Evolutionary conservation across 2,329 filamentous ascomycete genomes (phyloP).

Genomic region (Microcyclosporella mali): DNA sequence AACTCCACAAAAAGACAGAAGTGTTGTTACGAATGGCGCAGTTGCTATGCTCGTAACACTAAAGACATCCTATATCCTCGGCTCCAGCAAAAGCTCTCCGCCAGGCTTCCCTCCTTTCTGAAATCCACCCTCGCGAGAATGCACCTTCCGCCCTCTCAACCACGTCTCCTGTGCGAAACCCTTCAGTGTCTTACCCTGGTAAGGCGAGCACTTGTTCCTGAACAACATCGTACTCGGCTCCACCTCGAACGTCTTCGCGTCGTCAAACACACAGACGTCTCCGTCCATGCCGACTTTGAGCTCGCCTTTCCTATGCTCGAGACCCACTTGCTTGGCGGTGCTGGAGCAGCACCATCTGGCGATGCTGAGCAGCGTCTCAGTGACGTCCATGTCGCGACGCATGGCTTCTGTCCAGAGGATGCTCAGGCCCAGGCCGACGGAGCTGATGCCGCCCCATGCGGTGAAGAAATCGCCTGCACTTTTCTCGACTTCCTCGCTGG

Average conservation of each 20-base stretch:
- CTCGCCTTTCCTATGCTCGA: slow-evolving; percentile 75
- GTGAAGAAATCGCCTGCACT: slow-evolving; percentile 70
- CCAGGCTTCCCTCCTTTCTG: slow-evolving; percentile 49
- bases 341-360: slow-evolving; percentile 80
- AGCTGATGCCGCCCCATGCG: slow-evolving; percentile 94
- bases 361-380: slow-evolving; percentile 64
- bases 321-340: slow-evolving; percentile 80
- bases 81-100: slow-evolving; percentile 49
- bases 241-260: slow-evolving; percentile 66
- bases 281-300: slow-evolving; percentile 77
- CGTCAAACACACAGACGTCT: slow-evolving; percentile 89
- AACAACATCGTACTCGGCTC: slow-evolving; percentile 78
- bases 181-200: slow-evolving; percentile 71
- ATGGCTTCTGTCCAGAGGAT: slow-evolving; percentile 78
- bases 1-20: no score
- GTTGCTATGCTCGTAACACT: no score
- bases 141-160: slow-evolving; percentile 71
- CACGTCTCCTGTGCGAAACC: slow-evolving; percentile 82
- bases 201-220: slow-evolving; percentile 86
- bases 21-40: no score
- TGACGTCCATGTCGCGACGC: slow-evolving; percentile 49
- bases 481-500: slow-evolving; percentile 18
- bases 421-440: slow-evolving; percentile 83
- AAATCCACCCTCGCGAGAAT: slow-evolving; percentile 59
- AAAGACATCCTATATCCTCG: slow-evolving; percentile 25